Evolutionary conservation across 768 basidiomycete genomes (phyloP).

Genomic region (Rhodosporidiobolus sp.): DNA sequence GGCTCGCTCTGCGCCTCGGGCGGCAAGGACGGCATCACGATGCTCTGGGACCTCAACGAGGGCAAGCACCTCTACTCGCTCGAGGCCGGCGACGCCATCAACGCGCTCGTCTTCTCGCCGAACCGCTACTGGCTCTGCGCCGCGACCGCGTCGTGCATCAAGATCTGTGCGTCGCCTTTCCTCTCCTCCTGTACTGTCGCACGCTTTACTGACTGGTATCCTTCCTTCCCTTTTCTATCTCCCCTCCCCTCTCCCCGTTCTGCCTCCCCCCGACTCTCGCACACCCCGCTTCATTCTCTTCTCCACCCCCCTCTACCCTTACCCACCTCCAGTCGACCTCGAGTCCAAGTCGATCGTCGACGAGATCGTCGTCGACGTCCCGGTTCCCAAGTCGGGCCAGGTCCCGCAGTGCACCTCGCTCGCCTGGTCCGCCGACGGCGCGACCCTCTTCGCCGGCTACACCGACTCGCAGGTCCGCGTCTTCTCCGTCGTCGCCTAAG

Average conservation of each 20-base stretch:
- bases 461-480: conserved; percentile 44
- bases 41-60: conserved; percentile 98
- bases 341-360: conserved; percentile 74
- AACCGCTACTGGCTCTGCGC: conserved; percentile 99
- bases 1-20: conserved; percentile 98
- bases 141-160: conserved; percentile 92
- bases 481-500: conserved; percentile 47
- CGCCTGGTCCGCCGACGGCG: conserved; percentile 94
- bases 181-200: neutral
- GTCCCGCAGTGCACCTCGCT: conserved; percentile 60
- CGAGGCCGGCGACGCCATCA: conserved; percentile 96
- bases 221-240: neutral
- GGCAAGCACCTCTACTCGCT: conserved; percentile 99
- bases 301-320: neutral
- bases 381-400: conserved; percentile 61
- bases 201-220: no score
- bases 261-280: no score
- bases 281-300: no score
- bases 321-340: neutral
- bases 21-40: conserved; percentile 98
- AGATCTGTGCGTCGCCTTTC: conserved; percentile 69
- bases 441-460: conserved; percentile 81
- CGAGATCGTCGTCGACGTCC: conserved; percentile 89
- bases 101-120: conserved; percentile 98
- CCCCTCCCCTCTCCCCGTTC: neutral